These are phyloP conservation scores for Yamadazyma akitaensis DNA, from an alignment of 805 yeast species.

Conservation along the genomic window DNA sequence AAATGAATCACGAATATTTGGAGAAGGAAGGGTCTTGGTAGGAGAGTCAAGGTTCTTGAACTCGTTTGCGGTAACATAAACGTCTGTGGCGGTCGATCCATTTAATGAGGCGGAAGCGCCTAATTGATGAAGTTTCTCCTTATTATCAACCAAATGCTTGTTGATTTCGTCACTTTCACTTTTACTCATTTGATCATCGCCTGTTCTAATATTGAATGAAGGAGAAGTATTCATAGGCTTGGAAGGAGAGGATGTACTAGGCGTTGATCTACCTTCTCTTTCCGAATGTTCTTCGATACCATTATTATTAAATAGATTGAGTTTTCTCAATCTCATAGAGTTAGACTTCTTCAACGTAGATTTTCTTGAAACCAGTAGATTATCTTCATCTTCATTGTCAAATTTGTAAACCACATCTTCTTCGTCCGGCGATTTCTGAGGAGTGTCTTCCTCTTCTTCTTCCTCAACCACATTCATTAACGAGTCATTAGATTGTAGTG, in stretches of 20 bases:
- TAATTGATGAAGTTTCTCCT: slow-evolving; percentile 16
- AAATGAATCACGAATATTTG: slow-evolving; percentile 12
- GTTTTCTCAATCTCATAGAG: slow-evolving; percentile 39
- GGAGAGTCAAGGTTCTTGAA: slow-evolving; percentile 9
- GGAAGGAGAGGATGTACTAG: neutral
- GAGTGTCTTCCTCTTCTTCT: slow-evolving; percentile 25
- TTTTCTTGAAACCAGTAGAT: slow-evolving; percentile 30
- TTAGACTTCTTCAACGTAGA: slow-evolving; percentile 39
- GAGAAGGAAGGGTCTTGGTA: slow-evolving; percentile 10
- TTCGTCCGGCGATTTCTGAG: slow-evolving; percentile 15
- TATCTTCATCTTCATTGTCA: slow-evolving; percentile 25
- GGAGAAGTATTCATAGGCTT: slow-evolving; percentile 14
- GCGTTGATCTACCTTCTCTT: slow-evolving; percentile 1
- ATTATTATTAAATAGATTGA: slow-evolving; percentile 31
- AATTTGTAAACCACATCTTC: slow-evolving; percentile 31
- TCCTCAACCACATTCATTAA: slow-evolving; percentile 34
- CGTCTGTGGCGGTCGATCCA: slow-evolving; percentile 15
- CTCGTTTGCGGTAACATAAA: slow-evolving; percentile 23
- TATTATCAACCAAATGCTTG: slow-evolving; percentile 12
- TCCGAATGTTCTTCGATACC: slow-evolving; percentile 10
- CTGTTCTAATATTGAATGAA: slow-evolving; percentile 16
- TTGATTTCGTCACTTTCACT: slow-evolving; percentile 17
- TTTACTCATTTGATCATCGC: slow-evolving; percentile 15
- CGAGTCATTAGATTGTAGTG: slow-evolving; percentile 26
- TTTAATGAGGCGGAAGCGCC: slow-evolving; percentile 15